These are phyloP conservation scores for Dactylellina drechsleri DNA, from an alignment of 2,329 filamentous ascomycete species.

Conservation along the genomic window DNA sequence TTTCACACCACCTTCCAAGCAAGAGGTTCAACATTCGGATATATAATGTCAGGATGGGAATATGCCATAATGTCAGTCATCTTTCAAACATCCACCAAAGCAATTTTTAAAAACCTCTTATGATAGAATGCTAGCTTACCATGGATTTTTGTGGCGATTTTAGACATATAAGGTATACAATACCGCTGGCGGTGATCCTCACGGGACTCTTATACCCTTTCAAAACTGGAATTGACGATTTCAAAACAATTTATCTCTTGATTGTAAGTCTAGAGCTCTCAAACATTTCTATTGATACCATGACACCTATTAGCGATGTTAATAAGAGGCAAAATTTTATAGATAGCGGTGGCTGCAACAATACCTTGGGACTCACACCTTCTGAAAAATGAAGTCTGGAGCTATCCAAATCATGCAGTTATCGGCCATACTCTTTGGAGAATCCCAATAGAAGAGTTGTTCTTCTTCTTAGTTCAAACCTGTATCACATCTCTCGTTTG, in stretches of 20 bases:
- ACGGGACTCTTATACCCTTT: constrained; percentile 71
- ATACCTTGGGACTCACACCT: constrained; percentile 82
- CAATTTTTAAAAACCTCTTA: neutral
- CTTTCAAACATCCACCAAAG: neutral
- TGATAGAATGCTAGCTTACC: constrained; percentile 4
- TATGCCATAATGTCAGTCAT: constrained; percentile 41
- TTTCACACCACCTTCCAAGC: too few relatives aligned
- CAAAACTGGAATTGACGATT: constrained; percentile 71
- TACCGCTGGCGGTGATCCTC: constrained; percentile 71
- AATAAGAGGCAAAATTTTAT: neutral
- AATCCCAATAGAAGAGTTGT: constrained; percentile 78
- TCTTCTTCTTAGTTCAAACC: constrained; percentile 81
- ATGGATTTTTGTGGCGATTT: neutral
- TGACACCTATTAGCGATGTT: neutral
- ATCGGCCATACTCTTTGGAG: constrained; percentile 71
- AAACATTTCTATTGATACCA: neutral
- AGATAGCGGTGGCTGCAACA: constrained; percentile 73
- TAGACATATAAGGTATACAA: constrained; percentile 74
- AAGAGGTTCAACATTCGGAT: neutral
- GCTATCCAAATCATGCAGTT: constrained; percentile 74
- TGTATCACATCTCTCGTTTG: constrained; percentile 77
- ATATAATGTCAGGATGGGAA: constrained; percentile 43
- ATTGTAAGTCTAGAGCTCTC: constrained; percentile 60
- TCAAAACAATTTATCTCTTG: constrained; percentile 71
- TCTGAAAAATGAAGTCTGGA: constrained; percentile 75